phyloP scores from a whole-genome alignment of 164 flowering plant genomes.

The Vitis cinerea region DNA sequence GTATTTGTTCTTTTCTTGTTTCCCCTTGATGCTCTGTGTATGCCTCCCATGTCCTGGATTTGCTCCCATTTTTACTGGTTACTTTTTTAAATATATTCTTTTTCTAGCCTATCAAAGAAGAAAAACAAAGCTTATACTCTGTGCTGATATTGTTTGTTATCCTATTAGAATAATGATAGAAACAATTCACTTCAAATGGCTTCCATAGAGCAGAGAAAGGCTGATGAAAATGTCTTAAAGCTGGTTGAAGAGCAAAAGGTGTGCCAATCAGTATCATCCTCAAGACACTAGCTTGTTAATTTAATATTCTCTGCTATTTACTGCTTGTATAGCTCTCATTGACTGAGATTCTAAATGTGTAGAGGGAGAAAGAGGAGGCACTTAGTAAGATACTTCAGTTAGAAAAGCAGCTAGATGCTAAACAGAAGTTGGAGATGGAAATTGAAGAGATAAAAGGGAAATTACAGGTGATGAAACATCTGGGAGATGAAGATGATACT shows the following conservation, averaged over 20 bases:
- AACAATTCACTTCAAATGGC: slow-evolving; percentile 49
- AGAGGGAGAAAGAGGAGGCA: slow-evolving; percentile 66
- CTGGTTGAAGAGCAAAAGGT: slow-evolving; percentile 69
- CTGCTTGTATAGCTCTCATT: slow-evolving; percentile 5
- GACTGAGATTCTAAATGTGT: slow-evolving; percentile 16
- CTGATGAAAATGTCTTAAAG: slow-evolving; percentile 60
- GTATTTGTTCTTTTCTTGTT: too few relatives aligned
- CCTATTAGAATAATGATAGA: slow-evolving; percentile 42
- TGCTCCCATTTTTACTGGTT: neutral
- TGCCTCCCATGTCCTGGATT: neutral
- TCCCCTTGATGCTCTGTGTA: too few relatives aligned
- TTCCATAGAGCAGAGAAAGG: slow-evolving; percentile 59
- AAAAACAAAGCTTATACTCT: neutral
- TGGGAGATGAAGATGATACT: slow-evolving; percentile 51
- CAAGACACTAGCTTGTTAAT: neutral
- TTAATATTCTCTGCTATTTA: neutral
- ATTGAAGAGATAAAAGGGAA: slow-evolving; percentile 67
- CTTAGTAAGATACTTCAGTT: slow-evolving; percentile 44
- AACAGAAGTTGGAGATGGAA: slow-evolving; percentile 68
- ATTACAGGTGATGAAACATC: slow-evolving; percentile 59
- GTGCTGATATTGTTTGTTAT: slow-evolving; percentile 9
- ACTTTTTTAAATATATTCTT: neutral
- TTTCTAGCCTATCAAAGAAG: neutral
- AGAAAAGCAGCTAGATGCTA: slow-evolving; percentile 53
- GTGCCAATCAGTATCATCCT: neutral